Evolutionary conservation across 164 flowering plant species (phyloP), one percentile per base, ranked within the genome.

Genomic region (Saururus chinensis): DNA sequence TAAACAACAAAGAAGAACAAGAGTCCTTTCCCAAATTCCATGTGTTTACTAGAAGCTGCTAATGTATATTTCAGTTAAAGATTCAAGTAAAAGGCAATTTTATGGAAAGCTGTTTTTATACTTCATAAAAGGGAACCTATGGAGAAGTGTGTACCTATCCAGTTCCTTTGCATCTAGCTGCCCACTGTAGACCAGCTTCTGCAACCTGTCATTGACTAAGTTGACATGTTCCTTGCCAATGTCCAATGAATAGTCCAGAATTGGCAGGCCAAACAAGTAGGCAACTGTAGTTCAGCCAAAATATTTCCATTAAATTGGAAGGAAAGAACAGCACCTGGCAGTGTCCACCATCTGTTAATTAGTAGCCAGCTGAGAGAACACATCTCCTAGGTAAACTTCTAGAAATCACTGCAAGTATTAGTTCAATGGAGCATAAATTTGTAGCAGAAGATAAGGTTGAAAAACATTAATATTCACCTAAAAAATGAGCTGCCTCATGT

Each of bases 401-500:
- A n/a, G n/a, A n/a, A n/a, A n/a, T n/a, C n/a, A n/a, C n/a, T n/a
- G n/a, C n/a, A n/a, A n/a, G n/a, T n/a, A n/a, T n/a, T n/a, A n/a
- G n/a, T n/a, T n/a, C n/a, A n/a, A n/a, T n/a, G n/a, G n/a, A n/a
- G n/a, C n/a, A n/a, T n/a, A n/a, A n/a, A n/a, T n/a, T n/a, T n/a
- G n/a, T n/a, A n/a, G n/a, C n/a, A n/a, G n/a, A n/a, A n/a, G n/a
- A n/a, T 12, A 12, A 8, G 14, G 49, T 17, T 45, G n/a, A 45
- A 45, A 42, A 45, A 45, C 14, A 12, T 2, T 10, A 51, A 42
- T 61, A 19, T 51, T 64, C 74, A 89, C 98, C 84, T 73, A 93
- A 71, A 66, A 93, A 93, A 64, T 93, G 98, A 61, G 97, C 98
- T 19, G 98, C 96, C 79, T 93, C 97, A 76, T 93, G 98, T 63